Base-by-base conservation (phyloP, 371 early-diverging fungal genomes). In the Umbelopsis sp. region DNA sequence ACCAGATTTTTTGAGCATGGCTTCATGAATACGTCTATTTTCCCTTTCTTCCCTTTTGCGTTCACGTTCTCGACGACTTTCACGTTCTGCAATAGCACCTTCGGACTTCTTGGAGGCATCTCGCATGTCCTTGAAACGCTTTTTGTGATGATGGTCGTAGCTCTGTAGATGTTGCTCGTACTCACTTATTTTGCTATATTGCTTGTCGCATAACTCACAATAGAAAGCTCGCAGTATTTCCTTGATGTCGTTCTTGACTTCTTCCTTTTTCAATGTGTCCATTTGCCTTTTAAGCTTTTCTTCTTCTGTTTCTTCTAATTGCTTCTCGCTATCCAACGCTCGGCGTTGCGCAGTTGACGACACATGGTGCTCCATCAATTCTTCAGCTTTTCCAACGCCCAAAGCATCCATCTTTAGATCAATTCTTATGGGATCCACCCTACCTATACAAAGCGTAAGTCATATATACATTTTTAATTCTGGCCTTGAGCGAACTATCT, bases 71-170 rank as follows among this genome's bases (percentile, higher is more conserved):
- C 85, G 77, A 63, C 79, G 76, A 70, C 83, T 87, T 63, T 83
- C 81, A 46, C 74, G 72, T 25, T 73, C 78, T 7, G 76, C 51
- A 29, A 73, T 29, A 70, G 83, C 22, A 72, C 73, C 35, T 77
- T 70, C 6, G 64, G 74, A 1, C 80, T 77, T 37, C 80, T 81
- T n/a, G 12, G 82, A 76, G 9, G 71, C 74, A 20, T 89, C 86
- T 70, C 89, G 86, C 93, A 93, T 91, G 44, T 93, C 93, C 69
- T 91, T 91, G 78, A 93, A 91, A 41, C 93, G 77, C 90, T 89
- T 90, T 65, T 85, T 80, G 74, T 93, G 93, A 71, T 91, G 85
- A 74, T 93, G 93, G 70, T 93, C 93, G 65, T 93, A 93, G 41
- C 89, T 89, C 41, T 89, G 89, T 18, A 93, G 72, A 72, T 93